phyloP scores from a whole-genome alignment of 163 green algal genomes.

The Volvox carteri region DNA sequence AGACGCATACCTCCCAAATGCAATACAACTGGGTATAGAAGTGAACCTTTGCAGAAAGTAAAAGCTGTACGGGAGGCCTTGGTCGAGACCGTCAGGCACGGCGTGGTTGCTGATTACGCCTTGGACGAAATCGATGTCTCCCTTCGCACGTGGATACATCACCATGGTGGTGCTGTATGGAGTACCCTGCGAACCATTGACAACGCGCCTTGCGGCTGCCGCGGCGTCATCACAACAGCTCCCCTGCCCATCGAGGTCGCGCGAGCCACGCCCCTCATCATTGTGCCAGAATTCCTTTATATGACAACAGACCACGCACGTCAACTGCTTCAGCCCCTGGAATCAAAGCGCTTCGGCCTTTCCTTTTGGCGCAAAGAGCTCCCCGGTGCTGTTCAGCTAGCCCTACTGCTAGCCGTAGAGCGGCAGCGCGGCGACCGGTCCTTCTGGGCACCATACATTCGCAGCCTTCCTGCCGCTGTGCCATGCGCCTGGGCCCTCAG shows the following conservation, averaged over 20 bases:
- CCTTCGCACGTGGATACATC: constrained; percentile 2
- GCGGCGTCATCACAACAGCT: not conserved
- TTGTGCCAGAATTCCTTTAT: constrained; percentile 42
- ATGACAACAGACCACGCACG: constrained; percentile 3
- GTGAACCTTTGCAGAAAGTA: not conserved
- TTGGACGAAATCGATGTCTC: not conserved
- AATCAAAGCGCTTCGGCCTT: constrained; percentile 19
- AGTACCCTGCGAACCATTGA: not conserved
- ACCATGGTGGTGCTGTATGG: not conserved
- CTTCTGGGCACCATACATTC: constrained; percentile 59
- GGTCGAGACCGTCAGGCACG: not conserved
- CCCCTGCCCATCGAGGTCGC: not conserved
- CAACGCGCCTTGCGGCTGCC: constrained; percentile 14
- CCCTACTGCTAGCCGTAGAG: constrained; percentile 47
- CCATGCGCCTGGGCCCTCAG: constrained; percentile 51
- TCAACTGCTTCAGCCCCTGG: not conserved
- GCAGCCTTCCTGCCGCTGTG: not conserved
- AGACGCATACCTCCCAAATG: not conserved
- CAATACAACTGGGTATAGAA: not conserved
- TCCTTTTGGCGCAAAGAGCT: constrained; percentile 17
- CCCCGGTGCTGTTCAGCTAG: constrained; percentile 7
- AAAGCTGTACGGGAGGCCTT: not conserved
- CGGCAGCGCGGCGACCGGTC: constrained; percentile 28
- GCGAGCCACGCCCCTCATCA: not conserved
- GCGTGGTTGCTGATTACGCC: not conserved